Percentiles rank a stretch among this genome's conserved stretches.
Evolutionary conservation across 2,329 filamentous ascomycete genomes (phyloP).

Genomic region (Rugonectria rugulosa): DNA sequence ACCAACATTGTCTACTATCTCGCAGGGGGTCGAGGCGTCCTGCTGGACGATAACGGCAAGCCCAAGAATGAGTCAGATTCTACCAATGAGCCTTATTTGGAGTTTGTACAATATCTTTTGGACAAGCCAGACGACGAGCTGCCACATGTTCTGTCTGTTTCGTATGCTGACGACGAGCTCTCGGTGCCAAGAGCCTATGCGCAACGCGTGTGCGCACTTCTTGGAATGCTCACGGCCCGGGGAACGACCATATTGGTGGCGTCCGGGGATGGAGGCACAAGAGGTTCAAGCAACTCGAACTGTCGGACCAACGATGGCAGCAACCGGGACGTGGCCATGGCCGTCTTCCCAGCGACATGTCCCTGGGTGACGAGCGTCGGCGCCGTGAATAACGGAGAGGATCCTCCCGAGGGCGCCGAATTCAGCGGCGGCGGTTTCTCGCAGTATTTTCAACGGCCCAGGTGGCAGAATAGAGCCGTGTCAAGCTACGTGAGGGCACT

Average conservation of each 20-base stretch:
- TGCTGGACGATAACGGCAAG: constrained; percentile 50
- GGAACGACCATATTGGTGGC: constrained; percentile 60
- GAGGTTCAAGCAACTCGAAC: constrained; percentile 53
- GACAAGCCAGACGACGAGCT: constrained; percentile 51
- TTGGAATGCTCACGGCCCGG: constrained; percentile 61
- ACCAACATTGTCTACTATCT: constrained; percentile 54
- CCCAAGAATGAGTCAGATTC: constrained; percentile 39
- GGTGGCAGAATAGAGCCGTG: constrained; percentile 55
- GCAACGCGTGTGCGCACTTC: constrained; percentile 58
- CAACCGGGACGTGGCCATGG: constrained; percentile 62
- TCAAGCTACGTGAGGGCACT: constrained; percentile 50
- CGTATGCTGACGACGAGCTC: constrained; percentile 66
- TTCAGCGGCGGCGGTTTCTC: constrained; percentile 63
- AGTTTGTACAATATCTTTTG: constrained; percentile 60
- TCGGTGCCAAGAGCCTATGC: constrained; percentile 61
- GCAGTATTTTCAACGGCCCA: constrained; percentile 54
- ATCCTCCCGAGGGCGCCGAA: constrained; percentile 51
- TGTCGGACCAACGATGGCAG: constrained; percentile 68
- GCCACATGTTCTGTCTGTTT: constrained; percentile 65
- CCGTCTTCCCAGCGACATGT: constrained; percentile 71
- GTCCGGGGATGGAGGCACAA: constrained; percentile 60
- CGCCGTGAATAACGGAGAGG: constrained; percentile 54
- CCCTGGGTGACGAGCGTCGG: constrained; percentile 74
- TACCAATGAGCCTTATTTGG: constrained; percentile 65
- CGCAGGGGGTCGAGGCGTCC: constrained; percentile 53